Base-by-base conservation (phyloP, 331 rosid genomes). In the Telfairia occidentalis region DNA sequence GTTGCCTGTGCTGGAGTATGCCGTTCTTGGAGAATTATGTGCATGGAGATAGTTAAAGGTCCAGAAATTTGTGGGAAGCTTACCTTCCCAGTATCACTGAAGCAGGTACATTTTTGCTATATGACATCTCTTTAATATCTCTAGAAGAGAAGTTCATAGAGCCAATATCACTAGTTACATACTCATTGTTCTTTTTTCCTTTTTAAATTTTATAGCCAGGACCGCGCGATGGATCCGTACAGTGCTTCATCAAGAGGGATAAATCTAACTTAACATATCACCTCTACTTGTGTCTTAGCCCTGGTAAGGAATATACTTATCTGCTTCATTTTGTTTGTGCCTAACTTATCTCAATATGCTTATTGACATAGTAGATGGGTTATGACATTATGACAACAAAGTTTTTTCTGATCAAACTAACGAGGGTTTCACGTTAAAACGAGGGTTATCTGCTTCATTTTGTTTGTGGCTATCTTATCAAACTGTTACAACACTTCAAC, bases 1-100 rank as follows among this genome's bases (percentile, higher is more conserved):
- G 96, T 92, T 76, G 92, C 97, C 26, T 92, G 92, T 83, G 87
- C 94, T 73, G 89, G 92, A 7, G 94, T 92, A 71, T 92, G 96
- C 73, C 92, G 76, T 78, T 92, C 97, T 71, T 92, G 96, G 97
- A 86, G 96, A 78, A 75, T 73, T 11, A 92, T 90, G 94, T 92
- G 97, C 88, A 88, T 86, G 77, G 97, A 90, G 45, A 89, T 92
- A 0, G 97, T 92, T 13, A 88, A 77, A 84, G 81, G 81, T 73
- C 96, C 89, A 0, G 96, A 92, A 86, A 71, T 85, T 11, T 86
- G 93, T 9, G 97, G 97, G 65, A 90, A 92, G 81, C 92, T 92
- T 73, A 92, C 97, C 30, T 89, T 90, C 73, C 96, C 96, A 2
- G 92, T 92, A 82, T 92, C 97, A 32, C 79, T 92, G 58, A 92